phyloP scores from a whole-genome alignment of 1,139 yeast genomes.

The Yamadazyma triangularis region DNA sequence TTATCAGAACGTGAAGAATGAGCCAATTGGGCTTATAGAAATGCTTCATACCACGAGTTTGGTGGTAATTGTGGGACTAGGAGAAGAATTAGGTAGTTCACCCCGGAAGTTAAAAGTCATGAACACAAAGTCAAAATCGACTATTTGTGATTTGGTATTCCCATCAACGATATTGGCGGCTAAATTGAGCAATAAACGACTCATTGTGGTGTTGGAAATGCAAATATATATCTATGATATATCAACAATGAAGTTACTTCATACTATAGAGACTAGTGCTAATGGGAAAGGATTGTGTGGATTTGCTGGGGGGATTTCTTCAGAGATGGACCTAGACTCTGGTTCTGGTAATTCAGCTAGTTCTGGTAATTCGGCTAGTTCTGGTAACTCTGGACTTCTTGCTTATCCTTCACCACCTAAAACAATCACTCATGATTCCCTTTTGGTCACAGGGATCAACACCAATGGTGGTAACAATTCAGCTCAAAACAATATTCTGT shows the following conservation, averaged over 20 bases:
- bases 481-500: constrained; percentile 38
- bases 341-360: constrained; percentile 41
- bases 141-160: constrained; percentile 83
- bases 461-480: constrained; percentile 45
- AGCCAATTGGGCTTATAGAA: constrained; percentile 72
- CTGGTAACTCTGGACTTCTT: too few species aligned
- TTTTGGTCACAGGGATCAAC: constrained; percentile 39
- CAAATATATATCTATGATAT: constrained; percentile 90
- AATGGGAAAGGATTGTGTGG: constrained; percentile 60
- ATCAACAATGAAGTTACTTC: constrained; percentile 78
- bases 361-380: constrained; percentile 43
- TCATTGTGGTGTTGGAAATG: constrained; percentile 75
- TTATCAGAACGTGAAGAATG: constrained; percentile 45
- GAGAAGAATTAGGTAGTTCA: constrained; percentile 75
- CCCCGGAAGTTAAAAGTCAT: constrained; percentile 78
- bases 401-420: constrained; percentile 87
- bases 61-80: constrained; percentile 81
- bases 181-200: constrained; percentile 66
- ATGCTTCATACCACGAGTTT: constrained; percentile 90
- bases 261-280: constrained; percentile 83
- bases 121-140: constrained; percentile 70
- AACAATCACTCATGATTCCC: constrained; percentile 41
- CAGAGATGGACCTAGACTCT: too few species aligned
- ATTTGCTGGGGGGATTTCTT: too few species aligned
- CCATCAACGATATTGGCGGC: constrained; percentile 80